Conservation (phyloP, 306 rosid species). For the Macrotyloma uniflorum region DNA sequence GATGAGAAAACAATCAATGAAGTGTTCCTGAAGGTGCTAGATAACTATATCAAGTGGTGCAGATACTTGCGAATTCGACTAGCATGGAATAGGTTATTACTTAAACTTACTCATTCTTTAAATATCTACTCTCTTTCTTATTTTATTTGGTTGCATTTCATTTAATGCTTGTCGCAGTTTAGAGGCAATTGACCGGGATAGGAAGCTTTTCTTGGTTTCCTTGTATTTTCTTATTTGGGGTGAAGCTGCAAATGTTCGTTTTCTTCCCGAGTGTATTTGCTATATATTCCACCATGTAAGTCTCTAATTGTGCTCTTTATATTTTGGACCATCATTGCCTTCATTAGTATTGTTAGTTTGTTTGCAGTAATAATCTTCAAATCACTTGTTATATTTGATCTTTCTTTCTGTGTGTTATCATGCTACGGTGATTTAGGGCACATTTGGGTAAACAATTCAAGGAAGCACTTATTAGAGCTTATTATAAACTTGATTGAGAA, state of each 20-base stretch:
- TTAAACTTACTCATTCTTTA: constrained; percentile 39
- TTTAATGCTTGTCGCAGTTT: constrained; percentile 61
- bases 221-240: constrained; percentile 97
- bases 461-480: neutral
- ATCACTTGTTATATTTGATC: neutral
- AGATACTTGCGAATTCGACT: constrained; percentile 78
- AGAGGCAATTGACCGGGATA: constrained; percentile 84
- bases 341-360: neutral
- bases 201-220: constrained; percentile 84
- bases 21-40: constrained; percentile 85
- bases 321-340: neutral
- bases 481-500: neutral
- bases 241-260: constrained; percentile 98
- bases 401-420: neutral
- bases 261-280: constrained; percentile 98
- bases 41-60: constrained; percentile 93
- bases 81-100: constrained; percentile 88
- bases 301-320: constrained; percentile 22
- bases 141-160: constrained; percentile 37
- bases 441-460: neutral
- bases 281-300: constrained; percentile 96
- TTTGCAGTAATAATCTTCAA: neutral
- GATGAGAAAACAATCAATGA: constrained; percentile 85
- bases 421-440: neutral
- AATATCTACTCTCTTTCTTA: constrained; percentile 25